Percentiles rank a stretch among this genome's conserved stretches.
phyloP scores from a whole-genome alignment of 768 basidiomycete genomes.

The Lentinula sp. region DNA sequence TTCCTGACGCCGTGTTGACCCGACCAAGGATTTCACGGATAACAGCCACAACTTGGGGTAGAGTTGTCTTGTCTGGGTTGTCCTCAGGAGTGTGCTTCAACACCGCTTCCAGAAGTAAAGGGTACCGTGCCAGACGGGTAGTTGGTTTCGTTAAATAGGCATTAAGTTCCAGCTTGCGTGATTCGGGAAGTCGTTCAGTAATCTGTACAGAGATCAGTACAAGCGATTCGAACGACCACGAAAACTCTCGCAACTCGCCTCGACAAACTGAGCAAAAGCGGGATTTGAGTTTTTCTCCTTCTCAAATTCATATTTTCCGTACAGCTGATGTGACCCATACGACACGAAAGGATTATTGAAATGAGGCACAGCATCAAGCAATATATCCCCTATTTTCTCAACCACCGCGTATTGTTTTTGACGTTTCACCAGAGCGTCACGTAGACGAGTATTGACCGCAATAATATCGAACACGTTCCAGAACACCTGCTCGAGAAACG shows the following conservation, averaged over 20 bases:
- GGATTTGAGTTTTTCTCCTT: constrained; percentile 94
- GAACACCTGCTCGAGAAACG: constrained; percentile 92
- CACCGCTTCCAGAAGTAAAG: constrained; percentile 86
- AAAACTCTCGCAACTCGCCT: constrained; percentile 49
- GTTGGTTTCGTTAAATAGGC: constrained; percentile 98
- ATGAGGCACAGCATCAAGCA: constrained; percentile 79
- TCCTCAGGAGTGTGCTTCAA: constrained; percentile 90
- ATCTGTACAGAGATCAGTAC: constrained; percentile 36
- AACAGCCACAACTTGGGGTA: constrained; percentile 72
- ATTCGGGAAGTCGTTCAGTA: constrained; percentile 90
- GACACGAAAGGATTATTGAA: constrained; percentile 85
- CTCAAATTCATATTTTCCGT: constrained; percentile 99
- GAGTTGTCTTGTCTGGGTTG: constrained; percentile 71
- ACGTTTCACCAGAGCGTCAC: constrained; percentile 89
- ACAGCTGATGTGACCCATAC: constrained; percentile 94
- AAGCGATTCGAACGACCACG: neutral
- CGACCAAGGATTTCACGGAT: constrained; percentile 78
- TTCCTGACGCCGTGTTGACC: constrained; percentile 92
- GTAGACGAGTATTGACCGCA: constrained; percentile 82
- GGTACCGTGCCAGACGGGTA: constrained; percentile 94
- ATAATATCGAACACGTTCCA: constrained; percentile 98
- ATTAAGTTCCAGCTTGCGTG: constrained; percentile 93
- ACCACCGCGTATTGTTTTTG: constrained; percentile 96
- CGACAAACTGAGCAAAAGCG: constrained; percentile 91
- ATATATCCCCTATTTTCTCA: constrained; percentile 85